Evolutionary conservation across 257 asterid species (phyloP), one percentile per base, ranked within the genome.

Genomic region (Solanum chiquidenum): DNA sequence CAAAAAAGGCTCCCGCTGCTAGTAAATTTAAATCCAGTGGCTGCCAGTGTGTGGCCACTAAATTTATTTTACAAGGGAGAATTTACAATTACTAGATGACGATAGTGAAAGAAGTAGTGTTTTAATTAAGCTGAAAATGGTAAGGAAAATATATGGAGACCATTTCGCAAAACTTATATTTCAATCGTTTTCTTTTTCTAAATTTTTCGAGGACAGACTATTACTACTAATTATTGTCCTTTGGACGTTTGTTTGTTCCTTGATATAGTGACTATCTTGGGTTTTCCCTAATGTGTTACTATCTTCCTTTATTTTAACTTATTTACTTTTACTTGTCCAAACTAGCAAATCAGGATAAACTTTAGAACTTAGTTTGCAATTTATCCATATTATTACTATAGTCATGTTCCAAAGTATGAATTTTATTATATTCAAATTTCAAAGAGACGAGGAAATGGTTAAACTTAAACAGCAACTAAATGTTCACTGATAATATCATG

Each of bases 1-100:
- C 93, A 92, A 90, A 88, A 92, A 44, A 85, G 96, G 98, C 42
- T 86, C 95, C 25, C 93, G 69, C 25, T 95, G 98, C 93, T 95
- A 86, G 83, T 25, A 46, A 85, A 23, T 31, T 60, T 29, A 35
- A 69, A 69, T 68, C 74, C 5, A 25, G 74, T 68, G 27, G 13
- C 42, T 12, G 21, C 37, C 8, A 73, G 29, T 6, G 6, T n/a
- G 20, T 27, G 29, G 34, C 34, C 16, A 75, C 23, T 77, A 40
- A 33, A 76, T n/a, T 76, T 76, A 76, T 13, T 75, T 75, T 38
- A 23, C 20, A 75, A 75, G 12, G 60, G 23, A n/a, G 35, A 40
- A 40, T 13, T 12, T 11, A 77, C 9, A 5, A 44, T 18, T 27
- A 25, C 66, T 44, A 77, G 84, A n/a, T 42, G 35, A 42, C 33